Conservation (phyloP, 306 rosid species). For the Prunus campanulata region DNA sequence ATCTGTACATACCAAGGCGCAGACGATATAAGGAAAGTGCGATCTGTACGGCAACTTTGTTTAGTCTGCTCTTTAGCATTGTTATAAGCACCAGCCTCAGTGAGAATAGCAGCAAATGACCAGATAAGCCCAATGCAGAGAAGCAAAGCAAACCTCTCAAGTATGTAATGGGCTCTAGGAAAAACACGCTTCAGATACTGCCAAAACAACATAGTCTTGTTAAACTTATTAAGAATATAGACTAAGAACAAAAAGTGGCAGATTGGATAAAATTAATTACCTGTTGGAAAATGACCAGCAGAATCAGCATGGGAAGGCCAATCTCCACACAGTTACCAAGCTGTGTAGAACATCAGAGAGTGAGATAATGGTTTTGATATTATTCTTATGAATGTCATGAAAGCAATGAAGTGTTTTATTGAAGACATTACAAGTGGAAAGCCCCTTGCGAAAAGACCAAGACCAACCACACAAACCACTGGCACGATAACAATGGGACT, state of each 20-base stretch:
- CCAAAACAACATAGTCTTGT: conserved; percentile 4
- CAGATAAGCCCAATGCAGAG: conserved; percentile 61
- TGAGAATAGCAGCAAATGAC: conserved; percentile 89
- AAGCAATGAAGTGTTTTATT: conserved; percentile 5
- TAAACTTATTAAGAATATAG: not conserved
- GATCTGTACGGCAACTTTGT: conserved; percentile 76
- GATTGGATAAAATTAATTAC: conserved; percentile 28
- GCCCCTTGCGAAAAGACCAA: conserved; percentile 76
- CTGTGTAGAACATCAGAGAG: conserved; percentile 43
- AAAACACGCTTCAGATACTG: conserved; percentile 65
- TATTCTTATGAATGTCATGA: not conserved
- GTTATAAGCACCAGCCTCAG: conserved; percentile 80
- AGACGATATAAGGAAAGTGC: conserved; percentile 56
- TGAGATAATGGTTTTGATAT: conserved; percentile 16
- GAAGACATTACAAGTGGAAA: conserved; percentile 70
- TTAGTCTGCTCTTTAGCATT: conserved; percentile 47
- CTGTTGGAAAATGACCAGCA: conserved; percentile 74
- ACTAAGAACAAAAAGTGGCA: not conserved
- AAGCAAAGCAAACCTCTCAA: conserved; percentile 74
- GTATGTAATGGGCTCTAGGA: conserved; percentile 27
- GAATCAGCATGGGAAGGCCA: conserved; percentile 85
- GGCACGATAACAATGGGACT: conserved; percentile 74
- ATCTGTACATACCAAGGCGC: conserved; percentile 70
- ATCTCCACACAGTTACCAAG: conserved; percentile 82
- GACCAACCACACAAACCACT: conserved; percentile 75